phyloP scores from a whole-genome alignment of 177 flowering plant genomes.

The Vitis hybrid region DNA sequence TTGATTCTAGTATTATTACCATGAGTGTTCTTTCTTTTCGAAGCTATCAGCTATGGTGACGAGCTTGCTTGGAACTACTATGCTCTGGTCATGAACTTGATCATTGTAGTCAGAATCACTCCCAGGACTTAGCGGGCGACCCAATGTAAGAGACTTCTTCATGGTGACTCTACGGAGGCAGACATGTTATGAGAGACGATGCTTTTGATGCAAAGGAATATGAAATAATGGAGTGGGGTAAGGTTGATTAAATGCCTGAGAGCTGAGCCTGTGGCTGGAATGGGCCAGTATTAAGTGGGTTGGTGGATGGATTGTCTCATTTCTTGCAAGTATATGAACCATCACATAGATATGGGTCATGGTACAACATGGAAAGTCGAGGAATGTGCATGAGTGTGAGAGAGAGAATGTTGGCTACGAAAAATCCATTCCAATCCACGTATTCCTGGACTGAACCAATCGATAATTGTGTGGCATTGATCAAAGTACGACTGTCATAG shows the following conservation, averaged over 20 bases:
- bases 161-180: conserved; percentile 19
- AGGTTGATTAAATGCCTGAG: conserved; percentile 37
- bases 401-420: conserved; percentile 14
- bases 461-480: conserved; percentile 16
- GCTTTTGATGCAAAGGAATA: neutral
- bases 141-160: conserved; percentile 21
- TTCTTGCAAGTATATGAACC: conserved; percentile 14
- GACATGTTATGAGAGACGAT: neutral
- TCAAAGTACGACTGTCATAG: neutral
- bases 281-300: conserved; percentile 12
- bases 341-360: conserved; percentile 3
- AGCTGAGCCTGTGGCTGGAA: conserved; percentile 54
- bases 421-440: conserved; percentile 19
- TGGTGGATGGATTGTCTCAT: conserved; percentile 22
- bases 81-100: conserved; percentile 29
- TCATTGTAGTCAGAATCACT: conserved; percentile 20
- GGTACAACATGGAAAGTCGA: neutral
- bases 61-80: conserved; percentile 32
- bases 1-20: conserved; percentile 33
- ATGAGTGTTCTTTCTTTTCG: conserved; percentile 55
- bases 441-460: conserved; percentile 6
- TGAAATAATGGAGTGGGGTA: conserved; percentile 17
- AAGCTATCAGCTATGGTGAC: conserved; percentile 29
- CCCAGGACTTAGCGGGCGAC: conserved; percentile 8
- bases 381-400: neutral